Evolutionary conservation across 768 basidiomycete species (phyloP).

Genomic region (Udeniomyces megalosporus): DNA sequence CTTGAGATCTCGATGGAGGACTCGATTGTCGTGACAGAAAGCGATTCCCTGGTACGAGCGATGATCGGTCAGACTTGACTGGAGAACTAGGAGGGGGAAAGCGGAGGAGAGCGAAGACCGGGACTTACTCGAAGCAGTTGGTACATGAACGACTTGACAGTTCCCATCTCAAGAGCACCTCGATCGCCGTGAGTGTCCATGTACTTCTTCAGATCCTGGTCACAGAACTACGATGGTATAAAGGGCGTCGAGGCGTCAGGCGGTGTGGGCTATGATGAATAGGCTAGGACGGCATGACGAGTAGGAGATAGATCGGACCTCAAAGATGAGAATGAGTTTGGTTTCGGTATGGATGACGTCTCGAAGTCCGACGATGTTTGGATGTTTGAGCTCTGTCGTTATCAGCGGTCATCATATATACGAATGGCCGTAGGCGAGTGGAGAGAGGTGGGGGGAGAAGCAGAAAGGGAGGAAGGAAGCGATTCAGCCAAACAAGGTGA

Average conservation of each 20-base stretch:
- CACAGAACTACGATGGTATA: constrained; percentile 45
- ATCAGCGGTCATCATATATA: neutral
- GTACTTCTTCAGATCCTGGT: constrained; percentile 96
- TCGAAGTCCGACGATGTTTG: constrained; percentile 94
- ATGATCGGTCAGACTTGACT: neutral
- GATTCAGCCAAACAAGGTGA: too few species aligned
- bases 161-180: constrained; percentile 48
- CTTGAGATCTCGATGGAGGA: constrained; percentile 92
- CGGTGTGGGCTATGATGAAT: neutral
- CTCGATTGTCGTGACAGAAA: constrained; percentile 96
- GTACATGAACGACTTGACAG: constrained; percentile 90
- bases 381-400: constrained; percentile 90
- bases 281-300: neutral
- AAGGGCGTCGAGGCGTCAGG: neutral
- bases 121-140: constrained; percentile 46
- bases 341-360: constrained; percentile 99
- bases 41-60: constrained; percentile 87
- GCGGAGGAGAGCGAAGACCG: neutral
- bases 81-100: neutral
- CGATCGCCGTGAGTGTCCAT: constrained; percentile 98
- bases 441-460: neutral
- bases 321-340: constrained; percentile 94
- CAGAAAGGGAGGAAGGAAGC: neutral
- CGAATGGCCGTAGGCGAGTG: neutral
- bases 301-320: constrained; percentile 33